Evolutionary conservation across 2,329 filamentous ascomycete genomes (phyloP).

Genomic region (Fusarium subtropicale): DNA sequence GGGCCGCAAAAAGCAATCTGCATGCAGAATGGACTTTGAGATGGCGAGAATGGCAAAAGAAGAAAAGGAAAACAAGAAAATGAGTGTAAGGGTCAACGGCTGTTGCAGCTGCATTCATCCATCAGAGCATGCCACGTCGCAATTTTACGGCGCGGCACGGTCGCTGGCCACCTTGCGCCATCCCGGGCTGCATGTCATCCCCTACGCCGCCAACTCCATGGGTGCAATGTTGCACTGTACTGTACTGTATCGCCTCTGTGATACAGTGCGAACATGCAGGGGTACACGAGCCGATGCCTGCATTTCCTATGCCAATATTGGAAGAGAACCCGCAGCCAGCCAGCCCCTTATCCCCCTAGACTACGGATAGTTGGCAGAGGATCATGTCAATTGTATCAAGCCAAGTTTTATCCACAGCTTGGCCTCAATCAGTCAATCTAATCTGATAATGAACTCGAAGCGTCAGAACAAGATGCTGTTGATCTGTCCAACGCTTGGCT

Average conservation of each 20-base stretch:
- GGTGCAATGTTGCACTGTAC: neutral
- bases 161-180: slow-evolving; percentile 46
- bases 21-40: slow-evolving; percentile 12
- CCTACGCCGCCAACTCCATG: slow-evolving; percentile 35
- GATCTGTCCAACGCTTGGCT: neutral
- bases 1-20: slow-evolving; percentile 2
- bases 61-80: slow-evolving; percentile 6
- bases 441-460: neutral
- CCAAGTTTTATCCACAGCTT: neutral
- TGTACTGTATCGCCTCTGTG: neutral
- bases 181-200: slow-evolving; percentile 49
- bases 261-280: slow-evolving; percentile 37
- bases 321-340: slow-evolving; percentile 35
- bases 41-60: neutral
- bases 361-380: slow-evolving; percentile 1
- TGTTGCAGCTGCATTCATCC: slow-evolving; percentile 33
- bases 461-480: neutral
- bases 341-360: slow-evolving; percentile 9
- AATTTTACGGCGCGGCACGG: slow-evolving; percentile 49
- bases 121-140: slow-evolving; percentile 47
- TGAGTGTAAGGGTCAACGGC: slow-evolving; percentile 22
- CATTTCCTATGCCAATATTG: slow-evolving; percentile 20
- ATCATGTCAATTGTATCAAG: slow-evolving; percentile 1
- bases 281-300: slow-evolving; percentile 22
- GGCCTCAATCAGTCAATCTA: neutral